These are phyloP conservation scores for Rhodosporidiobolus sp. DNA, from an alignment of 768 basidiomycete genomes.

Conservation along the genomic window DNA sequence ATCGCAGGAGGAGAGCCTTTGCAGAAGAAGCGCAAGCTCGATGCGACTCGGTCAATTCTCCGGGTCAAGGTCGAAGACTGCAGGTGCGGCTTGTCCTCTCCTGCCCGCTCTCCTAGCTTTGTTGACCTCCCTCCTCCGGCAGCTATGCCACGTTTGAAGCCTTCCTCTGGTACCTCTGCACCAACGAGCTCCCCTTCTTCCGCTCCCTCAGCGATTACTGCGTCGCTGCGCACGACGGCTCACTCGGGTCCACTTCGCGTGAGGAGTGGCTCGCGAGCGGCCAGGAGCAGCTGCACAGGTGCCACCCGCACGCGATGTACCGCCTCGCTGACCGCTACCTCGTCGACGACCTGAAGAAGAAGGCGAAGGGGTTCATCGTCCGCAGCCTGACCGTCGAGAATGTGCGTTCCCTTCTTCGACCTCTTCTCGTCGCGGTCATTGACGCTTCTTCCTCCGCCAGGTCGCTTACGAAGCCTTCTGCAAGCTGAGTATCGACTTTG, in stretches of 20 bases:
- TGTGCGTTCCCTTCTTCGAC: not conserved
- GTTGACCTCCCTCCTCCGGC: not conserved
- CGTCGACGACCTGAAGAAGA: not conserved
- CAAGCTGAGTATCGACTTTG: not conserved
- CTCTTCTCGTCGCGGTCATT: too few species aligned
- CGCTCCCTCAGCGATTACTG: not conserved
- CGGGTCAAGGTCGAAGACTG: not conserved
- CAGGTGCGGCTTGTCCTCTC: not conserved
- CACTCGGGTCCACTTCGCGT: not conserved
- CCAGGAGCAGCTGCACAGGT: not conserved
- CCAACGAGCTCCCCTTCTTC: not conserved
- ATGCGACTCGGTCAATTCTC: too few species aligned
- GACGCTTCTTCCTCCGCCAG: not conserved
- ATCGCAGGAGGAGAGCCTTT: too few species aligned
- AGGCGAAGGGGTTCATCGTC: not conserved
- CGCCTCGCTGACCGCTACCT: constrained; percentile 13
- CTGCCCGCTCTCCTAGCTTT: not conserved
- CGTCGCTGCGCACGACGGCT: not conserved
- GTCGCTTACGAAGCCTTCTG: constrained; percentile 15
- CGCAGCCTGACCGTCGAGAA: constrained; percentile 11
- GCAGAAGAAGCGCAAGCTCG: too few species aligned
- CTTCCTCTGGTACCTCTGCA: not conserved
- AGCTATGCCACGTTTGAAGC: constrained; percentile 3
- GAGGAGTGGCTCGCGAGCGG: not conserved
- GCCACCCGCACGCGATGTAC: constrained; percentile 3